Percentiles rank a stretch among this genome's conserved stretches.
These are phyloP conservation scores for Claviceps digitariae DNA, from an alignment of 2,329 filamentous ascomycete species.

Conservation along the genomic window DNA sequence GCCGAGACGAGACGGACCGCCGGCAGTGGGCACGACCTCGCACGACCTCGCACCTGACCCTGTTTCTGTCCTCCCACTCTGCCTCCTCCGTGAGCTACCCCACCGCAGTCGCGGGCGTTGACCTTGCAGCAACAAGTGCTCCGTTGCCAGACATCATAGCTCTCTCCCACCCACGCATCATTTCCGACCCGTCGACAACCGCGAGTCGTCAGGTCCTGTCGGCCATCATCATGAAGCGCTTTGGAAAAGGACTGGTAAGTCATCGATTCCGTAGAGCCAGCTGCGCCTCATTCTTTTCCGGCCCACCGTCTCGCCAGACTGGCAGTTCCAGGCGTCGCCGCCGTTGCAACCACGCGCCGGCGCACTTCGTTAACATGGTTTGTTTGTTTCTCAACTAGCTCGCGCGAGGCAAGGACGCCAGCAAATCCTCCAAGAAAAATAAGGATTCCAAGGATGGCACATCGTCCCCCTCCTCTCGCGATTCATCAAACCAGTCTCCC, in stretches of 20 bases:
- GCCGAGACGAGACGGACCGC: neutral
- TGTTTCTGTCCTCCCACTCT: slow-evolving; percentile 9
- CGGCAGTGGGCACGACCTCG: neutral
- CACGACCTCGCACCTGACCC: slow-evolving; percentile 16
- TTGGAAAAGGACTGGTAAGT: slow-evolving; percentile 70
- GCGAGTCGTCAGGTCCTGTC: slow-evolving; percentile 4
- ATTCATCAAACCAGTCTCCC: slow-evolving; percentile 44
- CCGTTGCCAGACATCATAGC: neutral
- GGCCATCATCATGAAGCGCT: slow-evolving; percentile 74
- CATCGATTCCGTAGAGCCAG: neutral
- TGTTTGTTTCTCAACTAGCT: slow-evolving; percentile 43
- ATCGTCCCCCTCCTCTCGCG: slow-evolving; percentile 57
- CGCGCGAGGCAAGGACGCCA: slow-evolving; percentile 75
- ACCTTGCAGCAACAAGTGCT: slow-evolving; percentile 2
- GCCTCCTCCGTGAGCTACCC: slow-evolving; percentile 10
- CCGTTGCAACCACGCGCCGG: slow-evolving; percentile 2
- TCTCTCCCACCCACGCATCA: neutral
- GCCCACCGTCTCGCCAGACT: neutral
- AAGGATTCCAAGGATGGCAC: slow-evolving; percentile 64
- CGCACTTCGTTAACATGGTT: slow-evolving; percentile 8
- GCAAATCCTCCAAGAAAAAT: slow-evolving; percentile 70
- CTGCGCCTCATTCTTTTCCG: slow-evolving; percentile 11
- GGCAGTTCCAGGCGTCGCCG: neutral
- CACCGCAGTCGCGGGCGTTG: slow-evolving; percentile 10
- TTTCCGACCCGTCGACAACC: slow-evolving; percentile 5